Percentiles rank a stretch among this genome's conserved stretches.
Evolutionary conservation across 371 early-diverging fungal genomes (phyloP).

Genomic region (Cokeromyces recurvatus): DNA sequence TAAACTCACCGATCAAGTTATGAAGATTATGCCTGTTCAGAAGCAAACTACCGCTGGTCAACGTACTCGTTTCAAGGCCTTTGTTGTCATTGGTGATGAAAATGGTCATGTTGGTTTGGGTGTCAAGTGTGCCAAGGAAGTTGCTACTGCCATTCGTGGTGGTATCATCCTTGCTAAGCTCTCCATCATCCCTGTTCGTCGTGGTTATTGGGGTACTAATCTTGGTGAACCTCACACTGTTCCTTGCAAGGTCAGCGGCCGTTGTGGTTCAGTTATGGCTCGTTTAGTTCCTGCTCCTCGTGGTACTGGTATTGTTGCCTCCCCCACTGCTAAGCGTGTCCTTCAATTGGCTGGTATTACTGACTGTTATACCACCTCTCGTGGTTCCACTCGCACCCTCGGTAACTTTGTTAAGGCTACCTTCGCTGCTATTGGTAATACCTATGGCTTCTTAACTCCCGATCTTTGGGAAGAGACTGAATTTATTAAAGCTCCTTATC

Average conservation of each 20-base stretch:
- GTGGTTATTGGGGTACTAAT: constrained; percentile 98
- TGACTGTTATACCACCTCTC: constrained; percentile 96
- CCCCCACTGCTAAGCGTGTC: constrained; percentile 96
- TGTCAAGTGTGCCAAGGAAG: constrained; percentile 99
- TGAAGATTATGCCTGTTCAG: constrained; percentile 99
- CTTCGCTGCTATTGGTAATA: constrained; percentile 96
- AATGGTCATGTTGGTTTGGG: constrained; percentile 98
- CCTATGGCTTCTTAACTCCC: constrained; percentile 96
- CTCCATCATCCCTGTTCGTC: constrained; percentile 95
- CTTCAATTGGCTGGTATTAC: constrained; percentile 97
- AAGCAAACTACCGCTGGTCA: constrained; percentile 99
- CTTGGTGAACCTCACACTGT: constrained; percentile 99
- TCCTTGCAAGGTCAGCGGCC: constrained; percentile 97
- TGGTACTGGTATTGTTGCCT: constrained; percentile 56
- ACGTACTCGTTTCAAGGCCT: constrained; percentile 99
- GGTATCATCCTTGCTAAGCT: constrained; percentile 99
- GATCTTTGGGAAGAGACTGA: constrained; percentile 91
- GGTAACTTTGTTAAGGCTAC: constrained; percentile 99
- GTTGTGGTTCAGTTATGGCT: constrained; percentile 95
- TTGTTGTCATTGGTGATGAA: constrained; percentile 97
- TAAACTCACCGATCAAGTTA: constrained; percentile 97
- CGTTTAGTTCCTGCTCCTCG: constrained; percentile 57
- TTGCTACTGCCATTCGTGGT: constrained; percentile 97
- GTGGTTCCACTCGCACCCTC: constrained; percentile 86
- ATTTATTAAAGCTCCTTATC: constrained; percentile 87